These are phyloP conservation scores for Polygonum aviculare DNA, from an alignment of 148 eudicot species.

Conservation along the genomic window DNA sequence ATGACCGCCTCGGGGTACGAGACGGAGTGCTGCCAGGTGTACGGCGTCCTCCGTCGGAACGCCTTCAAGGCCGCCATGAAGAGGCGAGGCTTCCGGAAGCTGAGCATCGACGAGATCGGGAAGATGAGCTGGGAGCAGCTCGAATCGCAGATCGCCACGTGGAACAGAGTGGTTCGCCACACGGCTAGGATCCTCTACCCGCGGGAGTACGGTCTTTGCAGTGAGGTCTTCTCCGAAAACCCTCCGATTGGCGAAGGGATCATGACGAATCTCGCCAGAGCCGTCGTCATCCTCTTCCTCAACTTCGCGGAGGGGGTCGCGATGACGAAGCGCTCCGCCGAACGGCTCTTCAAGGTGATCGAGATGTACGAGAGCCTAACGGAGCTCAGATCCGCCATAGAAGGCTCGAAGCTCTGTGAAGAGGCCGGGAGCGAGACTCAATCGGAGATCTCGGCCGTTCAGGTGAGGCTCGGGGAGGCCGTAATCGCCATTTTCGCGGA, in stretches of 20 bases:
- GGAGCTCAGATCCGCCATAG: constrained; percentile 23
- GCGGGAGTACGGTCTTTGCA: constrained; percentile 22
- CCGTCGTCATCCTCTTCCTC: constrained; percentile 40
- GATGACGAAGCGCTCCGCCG: constrained; percentile 51
- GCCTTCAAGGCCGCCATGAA: constrained; percentile 30
- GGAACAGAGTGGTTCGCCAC: constrained; percentile 30
- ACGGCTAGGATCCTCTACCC: constrained; percentile 27
- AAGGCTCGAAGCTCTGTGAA: constrained; percentile 4
- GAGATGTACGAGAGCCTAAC: constrained; percentile 65
- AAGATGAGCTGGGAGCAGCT: constrained; percentile 39
- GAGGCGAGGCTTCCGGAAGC: constrained; percentile 23
- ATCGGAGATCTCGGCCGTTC: constrained; percentile 32
- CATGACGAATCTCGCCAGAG: constrained; percentile 17
- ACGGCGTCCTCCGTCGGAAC: constrained; percentile 19
- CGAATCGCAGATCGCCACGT: constrained; percentile 23
- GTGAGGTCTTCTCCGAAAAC: constrained; percentile 19
- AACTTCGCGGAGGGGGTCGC: constrained; percentile 66
- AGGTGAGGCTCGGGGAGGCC: constrained; percentile 46
- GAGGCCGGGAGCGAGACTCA: constrained; percentile 27
- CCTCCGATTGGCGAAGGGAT: constrained; percentile 19
- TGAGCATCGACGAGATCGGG: constrained; percentile 29
- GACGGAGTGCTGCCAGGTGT: constrained; percentile 30
- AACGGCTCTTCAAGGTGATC: constrained; percentile 67
- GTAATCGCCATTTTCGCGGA: constrained; percentile 53
- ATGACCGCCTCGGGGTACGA: constrained; percentile 33